Evolutionary conservation across 2,329 filamentous ascomycete species (phyloP), one percentile per base, ranked within the genome.

Genomic region (Camptophora hylomeconis): DNA sequence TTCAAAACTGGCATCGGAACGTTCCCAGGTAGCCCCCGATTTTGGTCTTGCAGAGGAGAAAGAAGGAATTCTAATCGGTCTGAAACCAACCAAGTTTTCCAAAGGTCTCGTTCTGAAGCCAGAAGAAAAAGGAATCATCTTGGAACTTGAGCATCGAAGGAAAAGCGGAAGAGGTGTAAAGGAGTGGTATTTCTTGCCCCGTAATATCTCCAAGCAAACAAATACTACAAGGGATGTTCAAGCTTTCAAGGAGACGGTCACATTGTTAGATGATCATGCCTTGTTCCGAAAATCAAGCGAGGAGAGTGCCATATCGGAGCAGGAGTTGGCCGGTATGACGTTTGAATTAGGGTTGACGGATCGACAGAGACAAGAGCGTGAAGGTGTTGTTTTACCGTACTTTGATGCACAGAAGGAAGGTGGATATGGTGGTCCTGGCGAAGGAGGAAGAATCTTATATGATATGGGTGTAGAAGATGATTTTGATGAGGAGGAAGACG

Each of bases 391-490:
- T 21, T 52, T 95, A 53, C 89, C 89, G 10, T 95, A 98, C 52
- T 94, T 92, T 55, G 89, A 98, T 60, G 89, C 89, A 14, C 89
- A 98, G 65, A 81, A 74, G 30, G 78, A 77, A 26, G 68, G 74
- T 28, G 77, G 75, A 1, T 68, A 53, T 9, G 54, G 61, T 33
- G 70, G 67, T 4, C 61, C 72, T 1, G 86, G 86, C 0, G 83
- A 92, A 46, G 87, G 89, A 4, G 89, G 89, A 0, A 69, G 87
- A 36, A 98, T 98, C 41, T 50, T 98, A 47, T 98, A 98, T 52
- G 87, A 95, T 45, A 92, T 95, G 80, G 87, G 86, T 2, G 71
- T 75, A 38, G 89, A 95, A 58, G 89, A 98, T 54, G 84, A 95
- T 51, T 95, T 94, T 57, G 86, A 93, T 44, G 86, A 92, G 35